Percentiles rank a stretch among this genome's conserved stretches.
Evolutionary conservation across 2,329 filamentous ascomycete genomes (phyloP).

Genomic region (Endothia cerciana): DNA sequence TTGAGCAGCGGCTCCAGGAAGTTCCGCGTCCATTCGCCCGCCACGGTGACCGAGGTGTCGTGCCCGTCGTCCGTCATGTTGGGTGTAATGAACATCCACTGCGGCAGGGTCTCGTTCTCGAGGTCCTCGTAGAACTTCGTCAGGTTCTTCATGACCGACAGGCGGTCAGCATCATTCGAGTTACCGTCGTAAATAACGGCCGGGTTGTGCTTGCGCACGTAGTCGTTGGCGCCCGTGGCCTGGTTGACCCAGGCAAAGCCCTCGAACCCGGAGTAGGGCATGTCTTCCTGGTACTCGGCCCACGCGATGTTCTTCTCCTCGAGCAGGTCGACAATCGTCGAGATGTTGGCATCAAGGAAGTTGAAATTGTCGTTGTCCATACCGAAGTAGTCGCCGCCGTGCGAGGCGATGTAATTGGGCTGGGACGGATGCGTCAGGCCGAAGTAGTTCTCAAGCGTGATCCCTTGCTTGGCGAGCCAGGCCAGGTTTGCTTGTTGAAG

Average conservation of each 20-base stretch:
- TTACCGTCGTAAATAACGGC: slow-evolving; percentile 69
- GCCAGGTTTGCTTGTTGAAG: slow-evolving; percentile 50
- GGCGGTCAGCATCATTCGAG: slow-evolving; percentile 59
- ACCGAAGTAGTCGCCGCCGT: slow-evolving; percentile 75
- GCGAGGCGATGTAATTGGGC: slow-evolving; percentile 74
- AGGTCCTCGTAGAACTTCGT: slow-evolving; percentile 71
- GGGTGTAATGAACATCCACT: slow-evolving; percentile 73
- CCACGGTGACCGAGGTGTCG: slow-evolving; percentile 70
- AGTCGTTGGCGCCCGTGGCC: slow-evolving; percentile 69
- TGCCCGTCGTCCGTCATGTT: slow-evolving; percentile 80
- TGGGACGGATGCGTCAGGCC: slow-evolving; percentile 73
- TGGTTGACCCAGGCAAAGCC: slow-evolving; percentile 67
- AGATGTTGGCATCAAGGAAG: slow-evolving; percentile 61
- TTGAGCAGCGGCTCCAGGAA: slow-evolving; percentile 74
- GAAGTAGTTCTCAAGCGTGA: slow-evolving; percentile 62
- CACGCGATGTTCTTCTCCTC: slow-evolving; percentile 67
- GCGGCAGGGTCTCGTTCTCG: slow-evolving; percentile 64
- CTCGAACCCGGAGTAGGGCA: slow-evolving; percentile 76
- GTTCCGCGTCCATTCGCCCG: slow-evolving; percentile 67
- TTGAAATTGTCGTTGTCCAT: slow-evolving; percentile 71
- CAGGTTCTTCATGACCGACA: slow-evolving; percentile 75
- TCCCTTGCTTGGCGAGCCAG: slow-evolving; percentile 63
- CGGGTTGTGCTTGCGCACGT: slow-evolving; percentile 82
- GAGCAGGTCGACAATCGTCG: slow-evolving; percentile 70
- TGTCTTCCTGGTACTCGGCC: slow-evolving; percentile 77